These are phyloP conservation scores for Pleurotus salmoneostramineus DNA, from an alignment of 768 basidiomycete species.

Conservation along the genomic window DNA sequence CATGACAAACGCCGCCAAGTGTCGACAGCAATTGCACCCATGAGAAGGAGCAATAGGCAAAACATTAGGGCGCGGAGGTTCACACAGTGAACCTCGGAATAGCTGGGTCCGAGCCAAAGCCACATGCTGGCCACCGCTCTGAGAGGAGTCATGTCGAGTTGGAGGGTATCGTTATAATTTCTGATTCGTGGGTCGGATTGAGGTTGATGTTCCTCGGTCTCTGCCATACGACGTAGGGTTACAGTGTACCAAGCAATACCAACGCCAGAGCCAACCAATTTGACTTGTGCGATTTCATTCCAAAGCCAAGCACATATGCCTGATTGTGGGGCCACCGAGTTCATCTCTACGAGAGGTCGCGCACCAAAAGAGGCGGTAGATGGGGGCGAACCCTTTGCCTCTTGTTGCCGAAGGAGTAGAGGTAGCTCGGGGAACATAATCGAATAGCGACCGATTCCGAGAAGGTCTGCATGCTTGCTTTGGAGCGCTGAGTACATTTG, in stretches of 20 bases:
- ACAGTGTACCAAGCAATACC: conserved; percentile 66
- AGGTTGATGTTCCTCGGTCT: not conserved
- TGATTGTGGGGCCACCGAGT: conserved; percentile 4
- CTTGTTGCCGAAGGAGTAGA: conserved; percentile 22
- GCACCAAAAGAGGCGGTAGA: conserved; percentile 27
- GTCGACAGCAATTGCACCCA: not conserved
- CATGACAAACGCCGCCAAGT: not conserved
- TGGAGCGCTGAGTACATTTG: conserved; percentile 51
- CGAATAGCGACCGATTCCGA: conserved; percentile 73
- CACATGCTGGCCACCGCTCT: conserved; percentile 6
- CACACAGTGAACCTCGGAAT: not conserved
- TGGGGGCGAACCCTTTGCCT: conserved; percentile 9
- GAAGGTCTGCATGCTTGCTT: conserved; percentile 59
- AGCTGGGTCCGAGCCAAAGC: conserved; percentile 6
- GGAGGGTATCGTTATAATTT: not conserved
- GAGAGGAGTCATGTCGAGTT: not conserved
- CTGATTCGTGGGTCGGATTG: not conserved
- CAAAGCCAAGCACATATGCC: conserved; percentile 23
- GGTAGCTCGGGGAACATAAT: conserved; percentile 63
- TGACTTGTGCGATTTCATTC: conserved; percentile 38
- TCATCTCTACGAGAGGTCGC: conserved; percentile 28
- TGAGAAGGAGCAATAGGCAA: not conserved
- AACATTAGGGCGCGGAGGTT: not conserved
- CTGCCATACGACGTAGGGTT: conserved; percentile 40
- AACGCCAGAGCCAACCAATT: conserved; percentile 62